Conservation (phyloP, 257 asterid genomes). For the Verbascum thapsus region DNA sequence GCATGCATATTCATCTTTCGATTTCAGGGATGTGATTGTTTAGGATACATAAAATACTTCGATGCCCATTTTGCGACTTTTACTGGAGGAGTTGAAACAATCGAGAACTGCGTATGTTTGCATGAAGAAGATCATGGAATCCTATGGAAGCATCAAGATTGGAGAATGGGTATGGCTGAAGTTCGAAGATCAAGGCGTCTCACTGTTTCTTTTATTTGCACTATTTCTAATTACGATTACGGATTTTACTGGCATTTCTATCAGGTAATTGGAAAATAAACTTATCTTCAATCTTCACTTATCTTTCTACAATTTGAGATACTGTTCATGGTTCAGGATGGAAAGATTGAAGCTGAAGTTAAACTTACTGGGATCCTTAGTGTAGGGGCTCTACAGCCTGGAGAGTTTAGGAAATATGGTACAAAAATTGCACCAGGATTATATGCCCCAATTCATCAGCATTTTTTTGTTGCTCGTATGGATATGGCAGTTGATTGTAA, state of each 20-base stretch:
- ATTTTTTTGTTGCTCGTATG: conserved; percentile 97
- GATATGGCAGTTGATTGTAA: conserved; percentile 95
- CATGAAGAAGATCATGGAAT: conserved; percentile 97
- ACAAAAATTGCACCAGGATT: conserved; percentile 93
- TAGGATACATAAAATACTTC: conserved; percentile 80
- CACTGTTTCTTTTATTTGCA: too few species aligned
- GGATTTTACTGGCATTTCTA: conserved; percentile 99
- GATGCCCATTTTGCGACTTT: conserved; percentile 91
- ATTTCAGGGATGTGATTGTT: conserved; percentile 93
- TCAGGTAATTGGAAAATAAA: conserved; percentile 58
- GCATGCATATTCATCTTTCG: conserved; percentile 18
- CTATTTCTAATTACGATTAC: too few species aligned
- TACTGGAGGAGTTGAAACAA: conserved; percentile 96
- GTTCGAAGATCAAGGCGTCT: too few species aligned
- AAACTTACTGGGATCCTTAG: conserved; percentile 96
- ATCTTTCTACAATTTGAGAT: conserved; percentile 21
- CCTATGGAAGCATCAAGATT: conserved; percentile 98
- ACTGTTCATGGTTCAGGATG: conserved; percentile 66
- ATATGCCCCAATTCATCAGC: conserved; percentile 98
- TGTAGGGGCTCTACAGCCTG: conserved; percentile 88
- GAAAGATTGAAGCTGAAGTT: too few species aligned
- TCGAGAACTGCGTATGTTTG: too few species aligned
- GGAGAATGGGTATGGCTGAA: conserved; percentile 96
- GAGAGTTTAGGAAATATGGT: conserved; percentile 87
- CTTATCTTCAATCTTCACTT: not conserved